Conservation (phyloP, 805 yeast genomes). For the Saccharomycopsis fibuligera region DNA sequence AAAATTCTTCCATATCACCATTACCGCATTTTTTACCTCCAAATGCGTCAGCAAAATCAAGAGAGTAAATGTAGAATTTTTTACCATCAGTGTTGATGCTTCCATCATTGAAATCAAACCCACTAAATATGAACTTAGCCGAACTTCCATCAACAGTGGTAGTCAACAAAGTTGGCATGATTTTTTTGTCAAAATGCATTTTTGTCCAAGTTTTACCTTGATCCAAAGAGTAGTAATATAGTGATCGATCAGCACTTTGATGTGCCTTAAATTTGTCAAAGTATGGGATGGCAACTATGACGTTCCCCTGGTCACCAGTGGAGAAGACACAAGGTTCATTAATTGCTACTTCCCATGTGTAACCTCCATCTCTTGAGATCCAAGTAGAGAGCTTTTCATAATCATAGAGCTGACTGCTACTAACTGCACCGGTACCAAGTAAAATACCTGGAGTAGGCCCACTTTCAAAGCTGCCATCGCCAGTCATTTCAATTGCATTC, state of each 20-base stretch:
- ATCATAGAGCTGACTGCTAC: conserved; percentile 23
- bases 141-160: conserved; percentile 72
- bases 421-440: conserved; percentile 38
- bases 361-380: conserved; percentile 71
- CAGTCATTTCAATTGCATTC: conserved; percentile 29
- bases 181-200: conserved; percentile 38
- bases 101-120: conserved; percentile 23
- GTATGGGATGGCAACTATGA: conserved; percentile 55
- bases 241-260: conserved; percentile 20
- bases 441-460: conserved; percentile 41
- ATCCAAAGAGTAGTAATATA: conserved; percentile 53
- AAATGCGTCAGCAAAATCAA: conserved; percentile 57
- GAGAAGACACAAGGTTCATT: conserved; percentile 48
- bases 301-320: conserved; percentile 75
- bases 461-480: conserved; percentile 29
- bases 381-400: conserved; percentile 37
- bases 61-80: conserved; percentile 24
- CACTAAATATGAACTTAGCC: conserved; percentile 49
- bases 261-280: conserved; percentile 31
- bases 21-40: conserved; percentile 35
- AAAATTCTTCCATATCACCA: conserved; percentile 60
- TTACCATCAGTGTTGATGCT: conserved; percentile 10
- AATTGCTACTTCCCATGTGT: conserved; percentile 55
- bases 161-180: conserved; percentile 38
- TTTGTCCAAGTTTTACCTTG: conserved; percentile 66